Evolutionary conservation across 148 eudicot genomes (phyloP).

Genomic region (Spergularia marina): DNA sequence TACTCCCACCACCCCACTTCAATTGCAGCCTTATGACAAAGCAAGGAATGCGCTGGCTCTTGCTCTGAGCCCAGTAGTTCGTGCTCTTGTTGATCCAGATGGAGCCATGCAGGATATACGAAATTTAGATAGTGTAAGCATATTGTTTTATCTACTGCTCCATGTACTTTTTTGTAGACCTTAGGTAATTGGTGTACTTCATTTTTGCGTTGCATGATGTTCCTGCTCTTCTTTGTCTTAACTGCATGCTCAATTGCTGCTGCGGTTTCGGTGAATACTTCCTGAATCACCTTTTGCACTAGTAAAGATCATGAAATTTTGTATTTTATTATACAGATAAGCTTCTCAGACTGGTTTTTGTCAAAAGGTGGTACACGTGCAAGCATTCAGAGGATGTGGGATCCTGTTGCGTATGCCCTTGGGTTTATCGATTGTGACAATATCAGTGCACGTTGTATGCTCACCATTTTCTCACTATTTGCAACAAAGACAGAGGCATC

Average conservation of each 20-base stretch:
- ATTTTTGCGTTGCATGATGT: slow-evolving; percentile 6
- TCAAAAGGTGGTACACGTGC: slow-evolving; percentile 95
- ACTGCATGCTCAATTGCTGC: background rate
- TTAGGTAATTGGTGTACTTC: background rate
- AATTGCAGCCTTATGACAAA: slow-evolving; percentile 84
- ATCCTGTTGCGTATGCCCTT: slow-evolving; percentile 99
- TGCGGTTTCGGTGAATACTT: background rate
- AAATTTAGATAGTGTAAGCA: slow-evolving; percentile 76
- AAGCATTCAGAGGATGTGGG: slow-evolving; percentile 99
- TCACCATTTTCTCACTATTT: slow-evolving; percentile 90
- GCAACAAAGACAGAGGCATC: slow-evolving; percentile 99
- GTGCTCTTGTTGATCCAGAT: slow-evolving; percentile 96
- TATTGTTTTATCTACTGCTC: background rate
- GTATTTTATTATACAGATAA: slow-evolving; percentile 46
- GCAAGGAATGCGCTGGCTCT: slow-evolving; percentile 99
- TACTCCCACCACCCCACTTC: background rate
- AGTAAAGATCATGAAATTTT: slow-evolving; percentile 14
- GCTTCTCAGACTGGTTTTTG: slow-evolving; percentile 98
- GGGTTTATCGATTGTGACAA: slow-evolving; percentile 99
- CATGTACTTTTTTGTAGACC: slow-evolving; percentile 8
- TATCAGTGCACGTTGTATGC: slow-evolving; percentile 99
- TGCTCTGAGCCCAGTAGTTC: slow-evolving; percentile 94
- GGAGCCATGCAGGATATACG: slow-evolving; percentile 90
- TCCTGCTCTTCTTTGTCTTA: background rate
- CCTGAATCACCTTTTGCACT: background rate